Evolutionary conservation across 192 early-diverging fungal genomes (phyloP).

Genomic region (Linnemannia exigua): DNA sequence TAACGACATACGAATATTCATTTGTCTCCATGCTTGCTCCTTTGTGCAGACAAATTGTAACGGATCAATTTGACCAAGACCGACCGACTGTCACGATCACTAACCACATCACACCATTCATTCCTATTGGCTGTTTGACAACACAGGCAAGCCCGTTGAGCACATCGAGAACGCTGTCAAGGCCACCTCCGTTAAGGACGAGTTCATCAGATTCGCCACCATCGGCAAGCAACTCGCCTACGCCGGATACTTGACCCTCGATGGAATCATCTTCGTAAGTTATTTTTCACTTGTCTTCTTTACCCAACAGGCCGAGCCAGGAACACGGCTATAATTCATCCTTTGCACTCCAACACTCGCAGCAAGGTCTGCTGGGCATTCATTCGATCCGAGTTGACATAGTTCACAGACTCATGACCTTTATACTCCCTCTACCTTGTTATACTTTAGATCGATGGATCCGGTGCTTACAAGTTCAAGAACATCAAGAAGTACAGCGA

Average conservation of each 20-base stretch:
- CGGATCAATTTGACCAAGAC: background rate
- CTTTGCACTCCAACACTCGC: background rate
- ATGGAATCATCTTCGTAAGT: constrained; percentile 76
- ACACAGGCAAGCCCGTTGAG: constrained; percentile 72
- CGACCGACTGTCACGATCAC: background rate
- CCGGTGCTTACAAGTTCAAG: constrained; percentile 72
- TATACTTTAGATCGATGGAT: constrained; percentile 64
- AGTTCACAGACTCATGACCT: no score
- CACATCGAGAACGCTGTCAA: constrained; percentile 72
- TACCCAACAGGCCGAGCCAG: background rate
- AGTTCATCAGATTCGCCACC: constrained; percentile 65
- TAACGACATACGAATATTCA: constrained; percentile 3
- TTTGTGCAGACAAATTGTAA: background rate
- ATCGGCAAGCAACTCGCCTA: constrained; percentile 73
- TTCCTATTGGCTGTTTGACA: background rate
- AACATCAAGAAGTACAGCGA: constrained; percentile 74
- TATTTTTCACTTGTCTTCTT: background rate
- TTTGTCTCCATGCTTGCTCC: background rate
- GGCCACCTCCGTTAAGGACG: constrained; percentile 68
- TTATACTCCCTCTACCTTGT: background rate
- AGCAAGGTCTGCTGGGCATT: background rate
- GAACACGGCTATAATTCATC: background rate
- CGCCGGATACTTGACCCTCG: constrained; percentile 71
- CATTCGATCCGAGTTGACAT: background rate
- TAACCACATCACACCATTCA: background rate